Evolutionary conservation across 129 eudicot species (phyloP).

Genomic region (Artemisia argyi): DNA sequence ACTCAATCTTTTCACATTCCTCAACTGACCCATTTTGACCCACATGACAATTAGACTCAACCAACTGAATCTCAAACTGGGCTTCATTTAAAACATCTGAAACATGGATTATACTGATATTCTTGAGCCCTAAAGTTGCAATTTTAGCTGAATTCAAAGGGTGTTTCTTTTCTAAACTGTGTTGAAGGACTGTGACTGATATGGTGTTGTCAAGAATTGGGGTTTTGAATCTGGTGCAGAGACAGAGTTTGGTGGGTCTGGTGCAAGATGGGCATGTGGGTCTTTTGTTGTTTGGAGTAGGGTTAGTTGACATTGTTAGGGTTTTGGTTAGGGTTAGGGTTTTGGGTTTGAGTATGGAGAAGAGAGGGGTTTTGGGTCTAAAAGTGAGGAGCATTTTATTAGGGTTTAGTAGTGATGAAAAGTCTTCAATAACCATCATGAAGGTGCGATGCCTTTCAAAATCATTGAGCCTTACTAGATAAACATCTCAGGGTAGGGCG

Average conservation of each 20-base stretch:
- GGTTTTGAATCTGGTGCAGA: conserved; percentile 66
- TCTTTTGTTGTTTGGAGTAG: conserved; percentile 47
- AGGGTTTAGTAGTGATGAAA: not conserved
- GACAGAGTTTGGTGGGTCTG: conserved; percentile 62
- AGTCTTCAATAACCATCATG: not conserved
- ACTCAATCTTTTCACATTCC: conserved; percentile 7
- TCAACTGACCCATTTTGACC: conserved; percentile 25
- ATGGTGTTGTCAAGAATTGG: conserved; percentile 65
- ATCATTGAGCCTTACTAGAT: no score
- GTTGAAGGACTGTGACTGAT: conserved; percentile 82
- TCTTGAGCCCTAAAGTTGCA: conserved; percentile 69
- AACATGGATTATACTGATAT: conserved; percentile 47
- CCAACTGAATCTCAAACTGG: conserved; percentile 38
- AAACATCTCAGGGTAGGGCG: no score
- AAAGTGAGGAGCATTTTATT: conserved; percentile 5
- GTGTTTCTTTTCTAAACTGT: conserved; percentile 73
- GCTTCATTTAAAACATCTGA: conserved; percentile 70
- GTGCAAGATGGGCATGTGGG: conserved; percentile 82
- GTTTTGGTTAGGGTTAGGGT: conserved; percentile 35
- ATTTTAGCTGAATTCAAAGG: conserved; percentile 85
- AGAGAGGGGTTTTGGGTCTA: conserved; percentile 2
- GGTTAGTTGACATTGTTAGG: conserved; percentile 46
- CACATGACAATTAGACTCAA: conserved; percentile 19
- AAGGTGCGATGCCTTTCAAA: no score
- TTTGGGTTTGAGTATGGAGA: not conserved